Evolutionary conservation across 768 basidiomycete genomes (phyloP), one percentile per base, ranked within the genome.

Genomic region (Tylopilus sp.): DNA sequence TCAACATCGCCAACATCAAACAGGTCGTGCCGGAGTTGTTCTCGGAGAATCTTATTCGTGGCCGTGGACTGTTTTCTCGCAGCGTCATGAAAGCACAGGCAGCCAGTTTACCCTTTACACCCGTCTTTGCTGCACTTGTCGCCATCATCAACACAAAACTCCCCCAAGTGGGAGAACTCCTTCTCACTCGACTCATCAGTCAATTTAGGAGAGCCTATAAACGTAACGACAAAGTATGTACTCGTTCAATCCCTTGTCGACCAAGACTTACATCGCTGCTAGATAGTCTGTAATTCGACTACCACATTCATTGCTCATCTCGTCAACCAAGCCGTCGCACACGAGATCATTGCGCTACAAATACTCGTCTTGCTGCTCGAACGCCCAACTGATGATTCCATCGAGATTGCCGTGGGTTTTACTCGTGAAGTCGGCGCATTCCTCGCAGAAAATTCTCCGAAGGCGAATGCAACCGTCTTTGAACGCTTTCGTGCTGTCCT

Each of bases 1-100:
- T 99, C 74, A 98, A 98, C 69, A 79, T 93, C 18, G 79, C 85
- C 59, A 98, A 98, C 69, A 99, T 99, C 81, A 97, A 98, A 71
- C 81, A 87, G 61, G 81, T 95, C 57, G 81, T 93, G 0, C 91
- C 92, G 0, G 91, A 95, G 68, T 71, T 99, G 22, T 98, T 99
- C 63, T 71, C 82, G 2, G 97, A 99, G 70, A 97, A 99, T 70
- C 80, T 99, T 26, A 82, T 98, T 54, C 83, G 94, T 42, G 97
- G 97, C 1, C 79, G 91, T 22, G 97, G 97, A 1, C 76, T 99
- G 36, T 97, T 98, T 65, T 80, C 91, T 20, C 76, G 97, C 57
- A 95, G 94, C 57, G 78, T 99, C 57, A 98, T 99, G 97, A 94
- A 98, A 65, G 97, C 97, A 6, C 97, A 99, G 68, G 81, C 95